These are phyloP conservation scores for Pythium graminicola DNA, from an alignment of 352 stramenopile species.

Conservation along the genomic window DNA sequence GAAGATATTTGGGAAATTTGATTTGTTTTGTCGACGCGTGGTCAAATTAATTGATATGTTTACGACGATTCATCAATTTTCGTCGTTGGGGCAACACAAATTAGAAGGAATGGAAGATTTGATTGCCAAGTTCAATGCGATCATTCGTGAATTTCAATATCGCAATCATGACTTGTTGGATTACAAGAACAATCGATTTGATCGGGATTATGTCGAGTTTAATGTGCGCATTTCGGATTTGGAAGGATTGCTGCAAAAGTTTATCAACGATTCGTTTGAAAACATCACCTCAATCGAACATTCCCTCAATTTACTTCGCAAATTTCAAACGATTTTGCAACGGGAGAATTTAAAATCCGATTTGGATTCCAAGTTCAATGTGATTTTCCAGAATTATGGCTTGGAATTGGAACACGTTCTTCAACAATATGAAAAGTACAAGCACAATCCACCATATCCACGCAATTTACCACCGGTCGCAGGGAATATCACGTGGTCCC, in stretches of 20 bases:
- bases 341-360: slow-evolving; percentile 97
- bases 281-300: slow-evolving; percentile 98
- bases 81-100: slow-evolving; percentile 88
- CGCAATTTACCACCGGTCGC: slow-evolving; percentile 96
- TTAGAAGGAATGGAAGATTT: slow-evolving; percentile 89
- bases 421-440: slow-evolving; percentile 98
- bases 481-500: slow-evolving; percentile 97
- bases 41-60: slow-evolving; percentile 99
- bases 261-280: slow-evolving; percentile 99
- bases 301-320: slow-evolving; percentile 93
- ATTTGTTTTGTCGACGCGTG: slow-evolving; percentile 95
- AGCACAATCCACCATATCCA: slow-evolving; percentile 95
- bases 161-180: slow-evolving; percentile 95
- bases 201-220: slow-evolving; percentile 95
- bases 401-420: slow-evolving; percentile 97
- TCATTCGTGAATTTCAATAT: slow-evolving; percentile 97
- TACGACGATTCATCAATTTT: slow-evolving; percentile 97
- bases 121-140: slow-evolving; percentile 92
- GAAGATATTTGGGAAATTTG: slow-evolving; percentile 98
- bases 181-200: slow-evolving; percentile 98
- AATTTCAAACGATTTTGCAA: slow-evolving; percentile 98
- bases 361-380: slow-evolving; percentile 97
- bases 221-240: slow-evolving; percentile 95
- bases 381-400: slow-evolving; percentile 99
- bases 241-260: slow-evolving; percentile 95